A percentile compares a stretch with the other conserved stretches of the same genome.
These are phyloP conservation scores for Teratosphaeria nubilosa DNA, from an alignment of 2,329 filamentous ascomycete genomes.

Conservation along the genomic window DNA sequence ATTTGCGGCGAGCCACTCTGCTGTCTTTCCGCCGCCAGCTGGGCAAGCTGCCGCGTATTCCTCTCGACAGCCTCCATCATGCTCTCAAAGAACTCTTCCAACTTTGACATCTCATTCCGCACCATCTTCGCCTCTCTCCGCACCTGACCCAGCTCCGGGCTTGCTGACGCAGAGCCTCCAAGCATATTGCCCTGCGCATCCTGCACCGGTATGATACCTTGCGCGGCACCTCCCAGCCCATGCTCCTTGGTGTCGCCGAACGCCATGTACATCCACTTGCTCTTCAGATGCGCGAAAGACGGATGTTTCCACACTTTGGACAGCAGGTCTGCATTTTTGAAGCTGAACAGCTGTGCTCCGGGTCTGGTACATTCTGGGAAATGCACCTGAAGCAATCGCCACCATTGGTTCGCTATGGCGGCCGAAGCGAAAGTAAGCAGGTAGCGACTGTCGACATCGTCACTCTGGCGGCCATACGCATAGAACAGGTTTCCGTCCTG, in stretches of 20 bases:
- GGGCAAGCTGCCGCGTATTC: conserved; percentile 15
- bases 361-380: conserved; percentile 21
- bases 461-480: conserved; percentile 19
- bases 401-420: conserved; percentile 24
- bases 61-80: conserved; percentile 17
- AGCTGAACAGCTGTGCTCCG: conserved; percentile 24
- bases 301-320: conserved; percentile 20
- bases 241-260: conserved; percentile 10
- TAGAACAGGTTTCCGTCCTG: conserved; percentile 19
- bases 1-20: conserved; percentile 13
- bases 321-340: conserved; percentile 19
- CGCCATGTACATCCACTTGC: conserved; percentile 24
- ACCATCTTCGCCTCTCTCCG: conserved; percentile 9
- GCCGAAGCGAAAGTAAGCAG: conserved; percentile 24
- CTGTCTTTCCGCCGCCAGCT: not conserved
- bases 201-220: conserved; percentile 21
- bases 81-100: conserved; percentile 16
- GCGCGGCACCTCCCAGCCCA: conserved; percentile 14
- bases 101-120: conserved; percentile 8
- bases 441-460: conserved; percentile 20
- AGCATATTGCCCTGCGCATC: conserved; percentile 18
- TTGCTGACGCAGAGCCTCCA: conserved; percentile 10
- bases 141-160: conserved; percentile 6
- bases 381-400: conserved; percentile 19
- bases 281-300: conserved; percentile 19